Conservation (phyloP, 177 flowering plant genomes). For the Vitis hybrid region DNA sequence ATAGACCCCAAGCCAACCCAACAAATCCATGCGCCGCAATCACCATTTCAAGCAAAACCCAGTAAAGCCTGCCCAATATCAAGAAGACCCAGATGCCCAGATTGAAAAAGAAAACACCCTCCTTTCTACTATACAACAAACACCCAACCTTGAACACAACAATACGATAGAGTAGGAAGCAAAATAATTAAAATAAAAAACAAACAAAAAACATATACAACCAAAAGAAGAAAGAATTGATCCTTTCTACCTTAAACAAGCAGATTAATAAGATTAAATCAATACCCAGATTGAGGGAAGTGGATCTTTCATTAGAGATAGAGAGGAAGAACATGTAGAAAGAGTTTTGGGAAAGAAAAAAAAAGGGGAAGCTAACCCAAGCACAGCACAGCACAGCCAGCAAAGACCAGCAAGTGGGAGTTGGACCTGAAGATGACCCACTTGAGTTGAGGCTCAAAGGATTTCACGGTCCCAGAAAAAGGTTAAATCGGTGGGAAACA, state of each 20-base stretch:
- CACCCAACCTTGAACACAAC: conserved; percentile 16
- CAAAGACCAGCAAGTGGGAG: conserved; percentile 35
- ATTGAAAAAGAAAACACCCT: conserved; percentile 19
- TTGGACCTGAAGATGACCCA: conserved; percentile 36
- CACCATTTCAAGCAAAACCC: conserved; percentile 30
- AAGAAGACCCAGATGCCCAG: conserved; percentile 29
- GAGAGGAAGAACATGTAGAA: conserved; percentile 10
- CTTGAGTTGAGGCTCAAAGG: conserved; percentile 19
- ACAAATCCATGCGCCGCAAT: conserved; percentile 19
- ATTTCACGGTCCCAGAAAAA: conserved; percentile 31
- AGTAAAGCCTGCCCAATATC: conserved; percentile 16
- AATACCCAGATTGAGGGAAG: conserved; percentile 3
- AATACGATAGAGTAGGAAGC: not conserved
- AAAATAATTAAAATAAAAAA: not conserved
- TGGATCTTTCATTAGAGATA: conserved; percentile 5
- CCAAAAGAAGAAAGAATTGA: not conserved
- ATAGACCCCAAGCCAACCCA: conserved; percentile 15
- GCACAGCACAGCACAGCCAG: conserved; percentile 20
- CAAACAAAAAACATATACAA: not conserved
- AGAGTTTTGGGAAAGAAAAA: not conserved
- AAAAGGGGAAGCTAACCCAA: conserved; percentile 12
- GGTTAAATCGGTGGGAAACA: conserved; percentile 18
- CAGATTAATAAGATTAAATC: not conserved
- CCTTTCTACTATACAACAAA: conserved; percentile 5
- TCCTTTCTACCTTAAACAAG: conserved; percentile 2